Evolutionary conservation across 179 eudicot genomes (phyloP), one percentile per base, ranked within the genome.

Genomic region (Beta lomatogona): DNA sequence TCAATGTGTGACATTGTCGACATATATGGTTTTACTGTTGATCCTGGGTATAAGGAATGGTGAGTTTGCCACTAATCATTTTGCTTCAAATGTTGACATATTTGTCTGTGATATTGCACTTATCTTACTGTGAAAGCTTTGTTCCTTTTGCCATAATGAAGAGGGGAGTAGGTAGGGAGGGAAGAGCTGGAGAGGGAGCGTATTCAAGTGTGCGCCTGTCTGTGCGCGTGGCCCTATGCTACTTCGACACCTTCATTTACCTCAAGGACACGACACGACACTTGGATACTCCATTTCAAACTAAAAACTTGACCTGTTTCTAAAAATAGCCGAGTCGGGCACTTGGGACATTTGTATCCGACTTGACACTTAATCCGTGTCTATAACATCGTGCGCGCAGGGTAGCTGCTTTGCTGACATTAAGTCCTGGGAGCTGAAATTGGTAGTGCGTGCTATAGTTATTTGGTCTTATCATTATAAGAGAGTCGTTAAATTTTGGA

Each of bases 21-120:
- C 88, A 92, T 95, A 45, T 95, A 95, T 85, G 99, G 99, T 81
- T 95, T 95, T 91, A 95, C 98, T 31, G 99, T 95, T 65, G 99
- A 95, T 85, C 99, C 99, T 31, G 99, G 98, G 76, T 95, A 95
- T 70, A 93, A 95, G 73, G 98, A 95, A 85, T 95, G 99, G 99
- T 95, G 41, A 88, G 89, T 84, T 75, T 46, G 69, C 59, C 21
- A 46, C 61, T 73, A 18, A 50, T 41, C 16, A 41, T 21, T 10
- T 63, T 64, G 12, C 2, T 83, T 61, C 6, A 16, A 22, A 22
- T 10, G 52, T 3, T 44, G 78, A 74, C 18, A 2, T 21, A 21
- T 28, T 2, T 48, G 21, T 81, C 10, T 82, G 61, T 69, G 66
- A 12, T 66, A 55, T 45, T 54, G 59, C 12, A 22, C 50, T 45